These are phyloP conservation scores for Copromyces sp. DNA, from an alignment of 495 filamentous ascomycete species.

Conservation along the genomic window DNA sequence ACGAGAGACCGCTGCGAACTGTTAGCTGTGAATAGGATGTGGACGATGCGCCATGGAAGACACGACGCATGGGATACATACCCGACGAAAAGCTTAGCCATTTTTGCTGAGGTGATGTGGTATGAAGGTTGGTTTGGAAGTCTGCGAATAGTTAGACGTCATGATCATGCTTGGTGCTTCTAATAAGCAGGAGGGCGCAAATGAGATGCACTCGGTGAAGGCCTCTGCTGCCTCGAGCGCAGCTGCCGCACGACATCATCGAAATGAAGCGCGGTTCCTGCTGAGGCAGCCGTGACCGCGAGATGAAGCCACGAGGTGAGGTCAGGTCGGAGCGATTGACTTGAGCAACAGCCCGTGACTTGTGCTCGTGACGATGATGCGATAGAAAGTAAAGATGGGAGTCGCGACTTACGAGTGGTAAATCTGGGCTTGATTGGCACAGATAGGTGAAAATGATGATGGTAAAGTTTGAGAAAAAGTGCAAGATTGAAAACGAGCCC, in stretches of 20 bases:
- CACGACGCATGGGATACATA: slow-evolving; percentile 33
- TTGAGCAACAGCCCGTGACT: background rate
- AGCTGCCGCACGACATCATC: background rate
- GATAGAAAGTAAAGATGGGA: background rate
- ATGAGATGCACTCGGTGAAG: background rate
- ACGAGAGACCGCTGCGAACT: slow-evolving; percentile 72
- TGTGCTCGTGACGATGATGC: background rate
- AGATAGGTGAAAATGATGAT: background rate
- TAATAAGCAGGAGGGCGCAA: background rate
- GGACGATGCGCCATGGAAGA: background rate
- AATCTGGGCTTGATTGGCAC: background rate
- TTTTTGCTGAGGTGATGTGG: slow-evolving; percentile 27
- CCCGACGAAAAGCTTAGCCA: slow-evolving; percentile 92
- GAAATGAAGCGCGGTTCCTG: background rate
- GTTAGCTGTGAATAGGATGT: background rate
- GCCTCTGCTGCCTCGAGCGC: background rate
- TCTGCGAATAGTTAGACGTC: background rate
- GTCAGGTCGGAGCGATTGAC: background rate
- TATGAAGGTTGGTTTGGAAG: background rate
- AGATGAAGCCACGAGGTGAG: background rate
- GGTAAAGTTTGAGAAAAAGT: background rate
- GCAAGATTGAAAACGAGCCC: background rate
- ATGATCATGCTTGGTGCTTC: background rate
- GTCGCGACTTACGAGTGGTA: background rate
- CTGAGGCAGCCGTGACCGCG: background rate